These are phyloP conservation scores for Scenedesmus sp. DNA, from an alignment of 163 green algal species.

Conservation along the genomic window DNA sequence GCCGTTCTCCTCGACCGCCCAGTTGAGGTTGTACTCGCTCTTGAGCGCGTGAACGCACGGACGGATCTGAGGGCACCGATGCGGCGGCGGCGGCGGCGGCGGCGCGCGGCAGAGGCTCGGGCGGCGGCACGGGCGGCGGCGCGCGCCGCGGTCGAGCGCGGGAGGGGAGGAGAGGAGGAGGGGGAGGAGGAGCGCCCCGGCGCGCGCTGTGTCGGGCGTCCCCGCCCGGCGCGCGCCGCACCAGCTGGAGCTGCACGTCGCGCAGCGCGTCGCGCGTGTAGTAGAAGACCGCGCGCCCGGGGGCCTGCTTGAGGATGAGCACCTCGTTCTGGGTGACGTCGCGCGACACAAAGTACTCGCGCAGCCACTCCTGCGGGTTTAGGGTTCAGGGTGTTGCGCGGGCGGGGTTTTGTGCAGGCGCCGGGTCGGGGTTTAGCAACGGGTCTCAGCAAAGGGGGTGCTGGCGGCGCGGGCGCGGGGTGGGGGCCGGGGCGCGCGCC, in stretches of 20 bases:
- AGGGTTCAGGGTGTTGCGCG: no score
- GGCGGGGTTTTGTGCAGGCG: no score
- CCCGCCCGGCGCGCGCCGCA: background rate
- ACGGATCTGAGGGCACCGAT: conserved; percentile 46
- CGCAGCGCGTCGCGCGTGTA: conserved; percentile 22
- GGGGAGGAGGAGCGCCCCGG: no score
- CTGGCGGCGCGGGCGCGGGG: no score
- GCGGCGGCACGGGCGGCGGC: background rate
- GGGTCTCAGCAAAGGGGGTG: no score
- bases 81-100: no score
- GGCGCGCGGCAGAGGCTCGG: no score
- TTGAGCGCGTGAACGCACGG: conserved; percentile 50
- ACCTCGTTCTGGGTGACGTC: conserved; percentile 63
- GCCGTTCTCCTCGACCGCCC: conserved; percentile 47
- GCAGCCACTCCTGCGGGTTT: conserved; percentile 37
- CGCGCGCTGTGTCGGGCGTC: no score
- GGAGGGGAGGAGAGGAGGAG: no score
- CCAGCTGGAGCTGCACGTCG: conserved; percentile 28
- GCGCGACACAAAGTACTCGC: conserved; percentile 52
- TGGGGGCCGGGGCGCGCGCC: no score
- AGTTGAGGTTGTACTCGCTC: conserved; percentile 47
- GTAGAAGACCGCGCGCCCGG: conserved; percentile 19
- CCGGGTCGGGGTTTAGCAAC: no score
- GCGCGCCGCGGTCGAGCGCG: no score
- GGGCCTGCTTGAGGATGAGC: conserved; percentile 39